Evolutionary conservation across 208 protist species (phyloP).

Genomic region (Leishmania gerbilli): DNA sequence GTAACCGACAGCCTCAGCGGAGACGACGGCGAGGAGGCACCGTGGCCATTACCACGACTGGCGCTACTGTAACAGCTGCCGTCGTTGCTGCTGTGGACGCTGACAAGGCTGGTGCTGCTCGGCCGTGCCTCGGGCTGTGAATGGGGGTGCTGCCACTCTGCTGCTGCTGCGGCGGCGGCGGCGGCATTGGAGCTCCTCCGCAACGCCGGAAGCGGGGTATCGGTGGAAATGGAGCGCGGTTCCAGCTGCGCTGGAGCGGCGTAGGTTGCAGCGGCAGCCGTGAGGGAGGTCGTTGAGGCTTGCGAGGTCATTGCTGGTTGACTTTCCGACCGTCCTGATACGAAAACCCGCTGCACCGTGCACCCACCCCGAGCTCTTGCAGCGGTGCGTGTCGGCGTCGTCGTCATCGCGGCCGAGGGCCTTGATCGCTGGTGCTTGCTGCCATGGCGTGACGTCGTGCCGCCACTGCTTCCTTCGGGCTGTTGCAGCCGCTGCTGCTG

Average conservation of each 20-base stretch:
- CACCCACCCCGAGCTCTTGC: background rate
- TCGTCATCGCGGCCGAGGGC: background rate
- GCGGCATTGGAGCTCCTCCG: background rate
- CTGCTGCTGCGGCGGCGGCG: background rate
- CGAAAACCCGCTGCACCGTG: background rate
- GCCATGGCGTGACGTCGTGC: background rate
- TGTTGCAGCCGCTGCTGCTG: background rate
- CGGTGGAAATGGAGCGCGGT: background rate
- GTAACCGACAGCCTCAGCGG: background rate
- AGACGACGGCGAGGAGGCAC: background rate
- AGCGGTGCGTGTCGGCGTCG: background rate
- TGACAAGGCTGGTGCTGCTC: background rate
- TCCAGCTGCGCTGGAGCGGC: background rate
- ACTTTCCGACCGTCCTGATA: background rate
- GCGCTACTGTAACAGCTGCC: background rate
- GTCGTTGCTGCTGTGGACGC: background rate
- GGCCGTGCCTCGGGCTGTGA: background rate
- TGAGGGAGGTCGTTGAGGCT: background rate
- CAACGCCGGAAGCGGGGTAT: background rate
- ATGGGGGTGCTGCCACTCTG: background rate
- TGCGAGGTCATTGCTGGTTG: background rate
- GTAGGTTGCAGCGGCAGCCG: background rate
- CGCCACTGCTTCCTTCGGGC: background rate
- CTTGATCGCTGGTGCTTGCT: background rate
- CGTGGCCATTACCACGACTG: background rate